Evolutionary conservation across 176 grass and related monocot genomes (phyloP), one percentile per base, ranked within the genome.

Genomic region (Bothriochloa decipiens): DNA sequence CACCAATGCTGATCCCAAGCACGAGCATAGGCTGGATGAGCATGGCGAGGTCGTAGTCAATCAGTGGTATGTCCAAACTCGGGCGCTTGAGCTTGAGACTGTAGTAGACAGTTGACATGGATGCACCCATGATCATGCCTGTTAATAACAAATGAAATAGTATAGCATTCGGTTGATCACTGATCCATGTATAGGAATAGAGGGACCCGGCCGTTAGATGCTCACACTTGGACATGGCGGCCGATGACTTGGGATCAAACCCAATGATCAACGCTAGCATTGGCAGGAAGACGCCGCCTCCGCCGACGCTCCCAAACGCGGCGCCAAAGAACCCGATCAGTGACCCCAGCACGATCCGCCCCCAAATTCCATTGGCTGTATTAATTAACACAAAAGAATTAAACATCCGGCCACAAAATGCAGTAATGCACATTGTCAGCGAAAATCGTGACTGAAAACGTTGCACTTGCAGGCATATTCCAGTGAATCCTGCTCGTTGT

Each of bases 21-120:
- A 93, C 93, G 0, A 95, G 89, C 91, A 95, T 95, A 4, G 95
- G 91, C 74, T 98, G 95, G 63, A 95, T 74, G 11, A 98, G 92
- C 55, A 95, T 58, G n/a, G 92, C 91, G 12, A 98, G 85, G 58
- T 93, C 91, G 60, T 98, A 95, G 33, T 98, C 92, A 5, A 95
- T 95, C 37, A 95, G 42, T 2, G 92, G 92, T 89, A 90, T 90
- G 83, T 92, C 84, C 53, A 95, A 76, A 61, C 82, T 83, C 20
- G 91, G 91, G 78, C 95, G 92, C 32, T 84, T 95, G 76, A 93
- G 61, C 83, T 87, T 90, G 27, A 97, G 78, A n/a, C 95, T 97
- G 76, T 77, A 97, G 81, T 90, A 91, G 4, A 97, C 95, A 4
- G 95, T 91, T 11, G 92, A 93, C 5, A 72, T 80, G 28, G 87